Evolutionary conservation across 2,329 filamentous ascomycete genomes (phyloP).

Genomic region (Trichoderma sp.): DNA sequence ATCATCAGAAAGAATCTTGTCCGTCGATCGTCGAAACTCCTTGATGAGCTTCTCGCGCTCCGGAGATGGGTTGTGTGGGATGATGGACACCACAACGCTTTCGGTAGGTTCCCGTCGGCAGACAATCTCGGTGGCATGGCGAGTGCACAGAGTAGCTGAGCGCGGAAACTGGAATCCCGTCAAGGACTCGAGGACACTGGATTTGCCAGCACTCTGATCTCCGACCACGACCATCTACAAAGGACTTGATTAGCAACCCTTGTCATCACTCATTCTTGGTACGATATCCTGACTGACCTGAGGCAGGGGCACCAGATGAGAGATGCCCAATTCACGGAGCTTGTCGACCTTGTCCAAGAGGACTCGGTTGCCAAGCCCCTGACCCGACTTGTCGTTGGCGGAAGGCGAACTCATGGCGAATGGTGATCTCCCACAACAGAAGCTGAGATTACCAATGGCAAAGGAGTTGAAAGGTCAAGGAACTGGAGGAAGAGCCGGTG

Average conservation of each 20-base stretch:
- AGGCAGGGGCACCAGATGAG: constrained; percentile 33
- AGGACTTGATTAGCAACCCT: neutral
- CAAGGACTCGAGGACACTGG: constrained; percentile 71
- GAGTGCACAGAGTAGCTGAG: constrained; percentile 44
- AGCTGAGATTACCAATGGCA: neutral
- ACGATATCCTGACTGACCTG: constrained; percentile 51
- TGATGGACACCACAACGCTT: constrained; percentile 40
- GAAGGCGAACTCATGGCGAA: neutral
- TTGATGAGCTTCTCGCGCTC: constrained; percentile 18
- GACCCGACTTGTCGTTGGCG: neutral
- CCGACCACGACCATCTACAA: constrained; percentile 69
- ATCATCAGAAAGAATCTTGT: constrained; percentile 23
- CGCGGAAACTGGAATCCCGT: constrained; percentile 49
- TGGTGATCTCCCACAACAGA: neutral
- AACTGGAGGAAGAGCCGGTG: neutral
- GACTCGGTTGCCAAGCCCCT: constrained; percentile 23
- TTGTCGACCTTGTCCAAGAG: constrained; percentile 40
- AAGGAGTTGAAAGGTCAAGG: neutral
- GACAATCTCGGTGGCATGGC: constrained; percentile 42
- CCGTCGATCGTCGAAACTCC: constrained; percentile 26
- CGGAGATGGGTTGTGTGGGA: constrained; percentile 28
- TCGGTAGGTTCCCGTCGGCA: constrained; percentile 28
- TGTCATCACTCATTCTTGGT: neutral
- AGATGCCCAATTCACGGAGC: constrained; percentile 40
- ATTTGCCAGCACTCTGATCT: constrained; percentile 83